Percentiles rank a stretch among this genome's conserved stretches.
These are phyloP conservation scores for Calcarisporium arbuscula DNA, from an alignment of 2,329 filamentous ascomycete species.

Conservation along the genomic window DNA sequence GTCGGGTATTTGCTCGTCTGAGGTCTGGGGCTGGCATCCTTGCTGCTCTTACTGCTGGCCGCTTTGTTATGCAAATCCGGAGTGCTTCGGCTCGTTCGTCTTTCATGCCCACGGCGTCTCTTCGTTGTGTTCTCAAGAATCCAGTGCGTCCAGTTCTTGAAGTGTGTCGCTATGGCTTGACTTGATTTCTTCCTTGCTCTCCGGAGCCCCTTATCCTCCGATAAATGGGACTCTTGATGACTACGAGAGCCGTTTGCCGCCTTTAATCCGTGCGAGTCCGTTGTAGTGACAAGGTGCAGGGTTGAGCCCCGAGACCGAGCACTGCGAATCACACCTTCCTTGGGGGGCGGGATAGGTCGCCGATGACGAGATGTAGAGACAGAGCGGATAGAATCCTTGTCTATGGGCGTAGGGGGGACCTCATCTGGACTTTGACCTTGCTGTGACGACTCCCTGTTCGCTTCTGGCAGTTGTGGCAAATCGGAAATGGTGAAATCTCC, in stretches of 20 bases:
- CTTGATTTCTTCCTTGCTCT: constrained; percentile 52
- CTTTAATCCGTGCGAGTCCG: constrained; percentile 39
- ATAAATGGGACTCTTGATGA: constrained; percentile 22
- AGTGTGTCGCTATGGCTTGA: constrained; percentile 52
- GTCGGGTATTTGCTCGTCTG: constrained; percentile 53
- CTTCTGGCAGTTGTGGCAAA: constrained; percentile 70
- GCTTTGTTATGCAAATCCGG: constrained; percentile 51
- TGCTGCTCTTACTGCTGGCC: constrained; percentile 35
- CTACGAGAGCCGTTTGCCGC: constrained; percentile 13
- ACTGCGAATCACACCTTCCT: constrained; percentile 65
- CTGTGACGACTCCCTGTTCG: constrained; percentile 33
- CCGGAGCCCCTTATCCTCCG: constrained; percentile 25
- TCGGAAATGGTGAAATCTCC: constrained; percentile 63
- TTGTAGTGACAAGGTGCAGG: constrained; percentile 72
- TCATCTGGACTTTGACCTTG: constrained; percentile 32
- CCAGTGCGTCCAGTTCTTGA: constrained; percentile 61
- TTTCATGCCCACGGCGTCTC: constrained; percentile 41
- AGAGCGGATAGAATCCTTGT: constrained; percentile 72
- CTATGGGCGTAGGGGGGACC: constrained; percentile 63
- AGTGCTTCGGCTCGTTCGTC: constrained; percentile 50
- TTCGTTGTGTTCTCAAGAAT: constrained; percentile 53
- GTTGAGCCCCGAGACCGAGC: constrained; percentile 76
- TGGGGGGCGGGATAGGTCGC: constrained; percentile 74
- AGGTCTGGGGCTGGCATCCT: constrained; percentile 51
- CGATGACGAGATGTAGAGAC: constrained; percentile 71